Percentiles rank a stretch among this genome's conserved stretches.
These are phyloP conservation scores for Ceratocystis lukuohia DNA, from an alignment of 2,329 filamentous ascomycete species.

Conservation along the genomic window DNA sequence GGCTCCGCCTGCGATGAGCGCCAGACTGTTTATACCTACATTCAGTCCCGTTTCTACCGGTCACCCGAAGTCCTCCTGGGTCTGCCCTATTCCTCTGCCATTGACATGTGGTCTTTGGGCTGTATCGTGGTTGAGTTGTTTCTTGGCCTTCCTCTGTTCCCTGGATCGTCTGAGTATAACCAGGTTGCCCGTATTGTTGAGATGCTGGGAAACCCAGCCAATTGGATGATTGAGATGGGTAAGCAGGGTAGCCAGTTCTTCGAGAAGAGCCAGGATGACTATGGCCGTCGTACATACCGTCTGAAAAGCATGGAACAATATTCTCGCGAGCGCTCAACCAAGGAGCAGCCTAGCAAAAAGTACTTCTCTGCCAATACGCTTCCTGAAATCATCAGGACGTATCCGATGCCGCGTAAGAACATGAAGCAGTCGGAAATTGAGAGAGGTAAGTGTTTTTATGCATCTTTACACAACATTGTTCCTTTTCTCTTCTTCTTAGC, in stretches of 20 bases:
- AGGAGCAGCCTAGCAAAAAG: conserved; percentile 98
- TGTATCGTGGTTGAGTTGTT: conserved; percentile 98
- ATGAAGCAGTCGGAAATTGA: conserved; percentile 98
- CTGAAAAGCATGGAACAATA: conserved; percentile 98
- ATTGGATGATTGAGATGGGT: conserved; percentile 98
- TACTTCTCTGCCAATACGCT: conserved; percentile 92
- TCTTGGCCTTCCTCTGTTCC: conserved; percentile 78
- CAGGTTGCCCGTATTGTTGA: conserved; percentile 94
- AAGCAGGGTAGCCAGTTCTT: conserved; percentile 97
- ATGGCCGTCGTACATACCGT: conserved; percentile 76
- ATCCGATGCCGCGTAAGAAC: conserved; percentile 96
- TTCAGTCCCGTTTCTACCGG: conserved; percentile 94
- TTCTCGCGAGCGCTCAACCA: conserved; percentile 84
- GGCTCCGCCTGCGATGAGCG: conserved; percentile 96
- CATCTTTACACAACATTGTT: neutral
- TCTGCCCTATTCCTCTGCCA: conserved; percentile 91
- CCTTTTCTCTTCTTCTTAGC: neutral
- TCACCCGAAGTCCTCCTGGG: conserved; percentile 94
- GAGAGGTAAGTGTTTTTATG: conserved; percentile 49
- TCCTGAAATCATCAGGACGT: conserved; percentile 93
- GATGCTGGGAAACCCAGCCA: conserved; percentile 91
- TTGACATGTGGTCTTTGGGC: conserved; percentile 98
- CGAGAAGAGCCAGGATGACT: conserved; percentile 77
- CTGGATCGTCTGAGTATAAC: conserved; percentile 96
- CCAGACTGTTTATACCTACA: conserved; percentile 98